Conservation (phyloP, 306 rosid species). For the Rosa rugosa region DNA sequence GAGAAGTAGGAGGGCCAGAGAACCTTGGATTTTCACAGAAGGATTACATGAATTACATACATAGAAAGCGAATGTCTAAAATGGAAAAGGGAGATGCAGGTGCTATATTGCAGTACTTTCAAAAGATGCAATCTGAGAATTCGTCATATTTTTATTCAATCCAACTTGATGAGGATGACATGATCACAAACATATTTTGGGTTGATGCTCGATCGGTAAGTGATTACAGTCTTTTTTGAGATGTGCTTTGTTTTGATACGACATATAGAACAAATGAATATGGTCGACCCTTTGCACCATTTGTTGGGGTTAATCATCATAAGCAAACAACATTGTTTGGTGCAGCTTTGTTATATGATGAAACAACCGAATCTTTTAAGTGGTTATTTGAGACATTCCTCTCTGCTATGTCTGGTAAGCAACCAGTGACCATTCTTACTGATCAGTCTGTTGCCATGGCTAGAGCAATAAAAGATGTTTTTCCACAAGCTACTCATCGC, state of each 20-base stretch:
- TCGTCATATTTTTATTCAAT: too few species aligned
- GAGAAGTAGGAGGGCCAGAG: slow-evolving; percentile 1
- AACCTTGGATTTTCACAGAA: neutral
- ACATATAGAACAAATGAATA: too few species aligned
- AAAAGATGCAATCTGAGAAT: too few species aligned
- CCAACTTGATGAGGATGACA: too few species aligned
- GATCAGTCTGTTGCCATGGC: neutral
- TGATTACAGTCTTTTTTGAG: too few species aligned
- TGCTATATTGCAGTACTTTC: too few species aligned
- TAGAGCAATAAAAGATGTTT: neutral
- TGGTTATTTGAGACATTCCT: slow-evolving; percentile 14
- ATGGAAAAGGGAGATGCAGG: too few species aligned
- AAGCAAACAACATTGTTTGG: slow-evolving; percentile 1
- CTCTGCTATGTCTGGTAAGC: neutral
- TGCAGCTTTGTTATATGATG: neutral
- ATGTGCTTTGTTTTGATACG: too few species aligned
- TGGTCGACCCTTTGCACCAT: too few species aligned
- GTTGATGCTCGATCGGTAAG: too few species aligned
- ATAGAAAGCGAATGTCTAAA: too few species aligned
- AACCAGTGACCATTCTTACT: slow-evolving; percentile 3
- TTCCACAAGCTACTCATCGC: neutral
- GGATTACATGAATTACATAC: neutral
- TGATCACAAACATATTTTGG: too few species aligned
- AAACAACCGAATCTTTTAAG: neutral
- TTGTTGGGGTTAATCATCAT: slow-evolving; percentile 7